These are phyloP conservation scores for Penicillium steckii DNA, from an alignment of 495 filamentous ascomycete species.

Conservation along the genomic window DNA sequence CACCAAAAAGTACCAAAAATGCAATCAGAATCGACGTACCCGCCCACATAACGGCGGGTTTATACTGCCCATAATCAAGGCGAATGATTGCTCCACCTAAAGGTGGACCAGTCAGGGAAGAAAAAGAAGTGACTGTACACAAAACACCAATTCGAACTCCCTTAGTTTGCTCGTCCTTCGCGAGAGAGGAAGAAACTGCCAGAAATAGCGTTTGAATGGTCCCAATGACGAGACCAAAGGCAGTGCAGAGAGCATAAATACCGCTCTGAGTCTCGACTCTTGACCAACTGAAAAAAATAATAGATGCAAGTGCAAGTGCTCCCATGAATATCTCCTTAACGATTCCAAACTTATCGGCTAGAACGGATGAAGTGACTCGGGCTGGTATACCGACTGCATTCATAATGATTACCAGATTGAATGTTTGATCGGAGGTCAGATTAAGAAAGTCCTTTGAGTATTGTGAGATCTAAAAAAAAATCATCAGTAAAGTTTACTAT, in stretches of 20 bases:
- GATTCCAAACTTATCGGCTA: not conserved
- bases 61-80: not conserved
- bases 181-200: not conserved
- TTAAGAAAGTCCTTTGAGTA: not conserved
- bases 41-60: not conserved
- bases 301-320: not conserved
- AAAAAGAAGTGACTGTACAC: not conserved
- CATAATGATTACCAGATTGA: not conserved
- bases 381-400: not conserved
- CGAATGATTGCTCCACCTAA: not conserved
- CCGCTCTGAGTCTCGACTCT: not conserved
- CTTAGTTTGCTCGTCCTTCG: not conserved
- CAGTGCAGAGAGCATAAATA: not conserved
- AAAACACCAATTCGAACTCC: not conserved
- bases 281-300: not conserved
- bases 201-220: not conserved
- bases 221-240: constrained; percentile 9
- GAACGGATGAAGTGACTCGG: not conserved
- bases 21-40: not conserved
- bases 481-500: too few species aligned
- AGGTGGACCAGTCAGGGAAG: not conserved
- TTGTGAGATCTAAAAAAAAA: not conserved
- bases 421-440: not conserved
- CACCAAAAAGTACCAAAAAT: not conserved
- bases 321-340: not conserved